A percentile compares a stretch with the other conserved stretches of the same genome.
Evolutionary conservation across 2,329 filamentous ascomycete species (phyloP).

Genomic region (Aspergillus phoenicis): DNA sequence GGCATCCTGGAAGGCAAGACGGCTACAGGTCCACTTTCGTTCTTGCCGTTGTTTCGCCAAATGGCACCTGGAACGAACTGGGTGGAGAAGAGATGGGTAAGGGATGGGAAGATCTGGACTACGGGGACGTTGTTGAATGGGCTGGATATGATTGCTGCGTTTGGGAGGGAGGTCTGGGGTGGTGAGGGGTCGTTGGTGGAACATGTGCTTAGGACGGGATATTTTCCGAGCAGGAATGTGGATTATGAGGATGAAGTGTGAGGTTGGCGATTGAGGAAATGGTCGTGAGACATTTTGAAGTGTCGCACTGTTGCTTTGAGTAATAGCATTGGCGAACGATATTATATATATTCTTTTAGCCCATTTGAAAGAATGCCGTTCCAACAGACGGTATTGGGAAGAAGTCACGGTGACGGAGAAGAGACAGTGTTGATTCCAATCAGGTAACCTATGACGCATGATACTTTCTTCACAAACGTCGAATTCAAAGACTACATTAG

Average conservation of each 20-base stretch:
- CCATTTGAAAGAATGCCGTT: too few relatives aligned
- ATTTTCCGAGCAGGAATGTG: not conserved
- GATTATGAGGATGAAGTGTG: not conserved
- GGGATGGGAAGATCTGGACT: slow-evolving; percentile 9
- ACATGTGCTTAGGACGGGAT: not conserved
- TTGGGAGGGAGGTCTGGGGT: not conserved
- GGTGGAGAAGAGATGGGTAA: slow-evolving; percentile 10
- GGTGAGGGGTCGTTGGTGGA: not conserved
- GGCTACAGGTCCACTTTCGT: not conserved
- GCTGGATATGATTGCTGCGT: slow-evolving; percentile 5
- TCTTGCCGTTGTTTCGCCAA: not conserved
- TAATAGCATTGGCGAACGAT: too few relatives aligned
- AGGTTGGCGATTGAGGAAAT: not conserved
- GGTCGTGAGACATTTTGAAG: too few relatives aligned
- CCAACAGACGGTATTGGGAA: too few relatives aligned
- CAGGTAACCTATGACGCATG: too few relatives aligned
- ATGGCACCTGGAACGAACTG: not conserved
- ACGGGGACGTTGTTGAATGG: slow-evolving; percentile 9
- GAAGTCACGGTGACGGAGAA: not conserved
- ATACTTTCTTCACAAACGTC: too few relatives aligned
- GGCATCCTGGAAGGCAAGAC: not conserved
- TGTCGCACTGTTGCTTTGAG: too few relatives aligned
- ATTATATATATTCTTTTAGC: too few relatives aligned
- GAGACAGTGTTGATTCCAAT: not conserved
- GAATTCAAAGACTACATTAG: not conserved